Percentiles rank a stretch among this genome's conserved stretches.
Evolutionary conservation across 2,329 filamentous ascomycete genomes (phyloP).

Genomic region (Penicillium aurantiogriseum): DNA sequence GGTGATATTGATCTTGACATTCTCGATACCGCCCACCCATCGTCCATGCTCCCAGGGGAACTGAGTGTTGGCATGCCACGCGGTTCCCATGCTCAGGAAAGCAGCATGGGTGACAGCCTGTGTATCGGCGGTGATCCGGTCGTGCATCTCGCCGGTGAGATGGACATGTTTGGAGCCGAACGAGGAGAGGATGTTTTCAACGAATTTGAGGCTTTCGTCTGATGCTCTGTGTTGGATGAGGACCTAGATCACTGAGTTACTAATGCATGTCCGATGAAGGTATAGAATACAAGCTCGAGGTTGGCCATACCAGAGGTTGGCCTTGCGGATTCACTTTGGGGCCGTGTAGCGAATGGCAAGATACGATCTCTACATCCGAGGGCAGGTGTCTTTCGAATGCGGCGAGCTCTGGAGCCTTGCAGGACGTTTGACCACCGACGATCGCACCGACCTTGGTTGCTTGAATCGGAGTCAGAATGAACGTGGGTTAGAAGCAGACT

Average conservation of each 20-base stretch:
- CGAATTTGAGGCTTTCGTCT: slow-evolving; percentile 70
- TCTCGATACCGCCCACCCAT: slow-evolving; percentile 96
- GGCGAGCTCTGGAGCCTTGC: slow-evolving; percentile 92
- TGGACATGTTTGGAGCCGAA: slow-evolving; percentile 83
- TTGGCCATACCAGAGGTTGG: slow-evolving; percentile 71
- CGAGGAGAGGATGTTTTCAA: slow-evolving; percentile 77
- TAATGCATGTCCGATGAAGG: slow-evolving; percentile 6
- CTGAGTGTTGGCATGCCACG: slow-evolving; percentile 91
- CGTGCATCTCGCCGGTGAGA: slow-evolving; percentile 82
- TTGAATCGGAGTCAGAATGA: slow-evolving; percentile 43
- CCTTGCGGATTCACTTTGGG: slow-evolving; percentile 83
- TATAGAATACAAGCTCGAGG: slow-evolving; percentile 14
- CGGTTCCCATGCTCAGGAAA: slow-evolving; percentile 95
- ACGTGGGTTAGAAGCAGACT: slow-evolving; percentile 2
- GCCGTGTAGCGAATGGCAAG: slow-evolving; percentile 94
- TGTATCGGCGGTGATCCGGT: slow-evolving; percentile 96
- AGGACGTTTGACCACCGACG: slow-evolving; percentile 95
- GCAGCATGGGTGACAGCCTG: slow-evolving; percentile 97
- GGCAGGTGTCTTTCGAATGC: slow-evolving; percentile 91
- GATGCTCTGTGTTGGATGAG: slow-evolving; percentile 91
- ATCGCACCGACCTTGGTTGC: slow-evolving; percentile 94
- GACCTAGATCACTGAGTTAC: slow-evolving; percentile 48
- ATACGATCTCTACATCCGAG: slow-evolving; percentile 84
- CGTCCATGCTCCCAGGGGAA: slow-evolving; percentile 97
- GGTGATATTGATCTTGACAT: slow-evolving; percentile 98